These are phyloP conservation scores for Podila epigama DNA, from an alignment of 192 early-diverging fungal genomes.

Conservation along the genomic window DNA sequence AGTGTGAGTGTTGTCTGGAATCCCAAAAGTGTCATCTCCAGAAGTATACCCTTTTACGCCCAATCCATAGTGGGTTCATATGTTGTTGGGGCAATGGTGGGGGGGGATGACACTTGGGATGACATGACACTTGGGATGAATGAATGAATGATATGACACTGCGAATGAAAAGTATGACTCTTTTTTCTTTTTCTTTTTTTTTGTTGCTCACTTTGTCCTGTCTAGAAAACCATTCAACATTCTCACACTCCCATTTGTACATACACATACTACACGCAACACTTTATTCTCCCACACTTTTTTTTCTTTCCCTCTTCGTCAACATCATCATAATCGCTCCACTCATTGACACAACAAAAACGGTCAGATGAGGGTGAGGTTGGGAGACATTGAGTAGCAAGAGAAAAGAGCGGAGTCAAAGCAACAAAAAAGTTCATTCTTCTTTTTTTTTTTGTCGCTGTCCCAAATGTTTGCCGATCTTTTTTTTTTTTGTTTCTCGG, in stretches of 20 bases:
- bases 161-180: not conserved
- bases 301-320: not conserved
- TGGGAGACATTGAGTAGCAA: not conserved
- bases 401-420: not conserved
- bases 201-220: not conserved
- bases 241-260: no score
- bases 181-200: not conserved
- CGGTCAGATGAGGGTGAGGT: not conserved
- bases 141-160: not conserved
- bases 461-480: not conserved
- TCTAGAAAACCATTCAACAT: not conserved
- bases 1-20: no score
- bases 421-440: not conserved
- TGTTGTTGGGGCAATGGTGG: no score
- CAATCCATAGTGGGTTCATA: no score
- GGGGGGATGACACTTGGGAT: no score
- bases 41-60: no score
- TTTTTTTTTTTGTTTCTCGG: not conserved
- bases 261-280: no score
- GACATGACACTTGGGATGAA: not conserved
- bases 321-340: no score
- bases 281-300: constrained; percentile 4
- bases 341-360: not conserved
- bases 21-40: no score
- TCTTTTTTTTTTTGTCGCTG: no score